Conservation (phyloP, 805 yeast genomes). For the Yarrowia sp. region DNA sequence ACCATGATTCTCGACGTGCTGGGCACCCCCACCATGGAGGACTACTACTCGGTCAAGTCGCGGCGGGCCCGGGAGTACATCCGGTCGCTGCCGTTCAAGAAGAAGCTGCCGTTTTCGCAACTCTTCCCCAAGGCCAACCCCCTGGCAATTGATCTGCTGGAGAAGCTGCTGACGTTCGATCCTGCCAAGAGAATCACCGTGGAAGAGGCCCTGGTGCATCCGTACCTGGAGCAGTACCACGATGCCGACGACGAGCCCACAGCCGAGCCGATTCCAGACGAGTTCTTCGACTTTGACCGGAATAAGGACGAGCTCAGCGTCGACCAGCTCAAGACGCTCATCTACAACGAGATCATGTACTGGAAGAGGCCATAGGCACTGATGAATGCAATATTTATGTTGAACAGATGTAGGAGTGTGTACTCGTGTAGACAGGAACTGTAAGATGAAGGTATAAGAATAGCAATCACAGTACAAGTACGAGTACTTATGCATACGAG, state of each 20-base stretch:
- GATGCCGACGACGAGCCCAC: constrained; percentile 94
- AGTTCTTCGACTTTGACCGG: constrained; percentile 88
- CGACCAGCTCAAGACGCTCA: constrained; percentile 75
- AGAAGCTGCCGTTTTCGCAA: constrained; percentile 62
- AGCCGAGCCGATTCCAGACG: constrained; percentile 81
- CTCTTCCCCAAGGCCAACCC: constrained; percentile 61
- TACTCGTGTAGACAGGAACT: no score
- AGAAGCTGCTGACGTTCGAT: constrained; percentile 79
- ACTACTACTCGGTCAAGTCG: constrained; percentile 62
- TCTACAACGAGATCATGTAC: constrained; percentile 79
- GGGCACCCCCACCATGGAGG: constrained; percentile 87
- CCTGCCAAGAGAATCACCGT: constrained; percentile 85
- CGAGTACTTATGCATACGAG: no score
- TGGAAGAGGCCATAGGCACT: constrained; percentile 23
- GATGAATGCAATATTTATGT: constrained; percentile 1
- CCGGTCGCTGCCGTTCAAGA: constrained; percentile 73
- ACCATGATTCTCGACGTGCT: constrained; percentile 81
- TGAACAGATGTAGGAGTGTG: not conserved
- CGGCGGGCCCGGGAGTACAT: constrained; percentile 90
- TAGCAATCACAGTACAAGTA: no score
- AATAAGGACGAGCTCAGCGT: constrained; percentile 78
- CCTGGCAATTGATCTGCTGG: constrained; percentile 68
- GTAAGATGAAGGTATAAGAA: no score
- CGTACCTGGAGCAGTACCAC: constrained; percentile 85
- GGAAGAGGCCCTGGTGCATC: constrained; percentile 82